Evolutionary conservation across 2,329 filamentous ascomycete genomes (phyloP), one percentile per base, ranked within the genome.

Genomic region (Grosmannia serpens): DNA sequence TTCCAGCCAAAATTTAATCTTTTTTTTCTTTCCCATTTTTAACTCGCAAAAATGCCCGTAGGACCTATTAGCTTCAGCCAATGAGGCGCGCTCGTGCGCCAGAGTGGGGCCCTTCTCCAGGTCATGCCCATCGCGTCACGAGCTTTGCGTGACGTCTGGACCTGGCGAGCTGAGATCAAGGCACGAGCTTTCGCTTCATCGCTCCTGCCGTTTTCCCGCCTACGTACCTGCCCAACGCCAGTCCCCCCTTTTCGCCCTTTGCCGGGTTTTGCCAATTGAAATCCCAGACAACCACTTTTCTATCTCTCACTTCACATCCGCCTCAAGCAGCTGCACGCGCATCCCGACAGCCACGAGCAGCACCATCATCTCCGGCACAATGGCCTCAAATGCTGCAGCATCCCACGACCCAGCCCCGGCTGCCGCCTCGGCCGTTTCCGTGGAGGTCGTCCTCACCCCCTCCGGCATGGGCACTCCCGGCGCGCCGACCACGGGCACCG

Each of bases 401-500:
- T 15, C 46, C 26, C 20, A 24, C n/a, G 29, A 33, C 3, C 11
- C 46, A 26, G 35, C 24, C 41, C 49, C 58, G 24, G 56, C 57
- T 24, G 60, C 60, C 55, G 59, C 62, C 8, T 58, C 59, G 2
- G 61, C 61, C 20, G 52, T 61, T 20, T 58, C 59, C 1, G 46
- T 55, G 13, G 62, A 46, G 49, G 38, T 62, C 1, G 27, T n/a
- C n/a, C n/a, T 54, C 1, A 55, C 53, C 29, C 47, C 31, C 24
- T 62, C 58, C 26, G 63, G 61, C 58, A 64, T 64, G 61, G 65
- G 64, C 55, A 69, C 67, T 5, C 68, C 67, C 2, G 63, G 65
- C 15, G 62, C 59, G 17, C 60, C 62, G 27, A 65, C 61, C 17
- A 67, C 68, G 10, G 70, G 69, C 61, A 66, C 68, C 35, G 64